These are phyloP conservation scores for Fusarium lyarnte DNA, from an alignment of 2,329 filamentous ascomycete genomes.

Conservation along the genomic window DNA sequence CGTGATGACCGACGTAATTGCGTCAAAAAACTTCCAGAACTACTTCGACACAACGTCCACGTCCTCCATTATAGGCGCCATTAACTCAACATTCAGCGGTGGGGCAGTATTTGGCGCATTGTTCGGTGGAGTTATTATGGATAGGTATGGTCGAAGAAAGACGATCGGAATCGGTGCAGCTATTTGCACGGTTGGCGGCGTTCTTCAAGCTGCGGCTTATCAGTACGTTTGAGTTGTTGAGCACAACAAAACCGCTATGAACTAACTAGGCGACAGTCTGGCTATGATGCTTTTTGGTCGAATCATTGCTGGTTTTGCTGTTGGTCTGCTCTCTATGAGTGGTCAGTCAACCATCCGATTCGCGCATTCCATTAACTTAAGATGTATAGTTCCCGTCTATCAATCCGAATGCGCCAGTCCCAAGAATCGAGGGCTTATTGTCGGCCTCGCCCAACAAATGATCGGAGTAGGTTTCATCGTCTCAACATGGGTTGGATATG, in stretches of 20 bases:
- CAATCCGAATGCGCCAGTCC: conserved; percentile 40
- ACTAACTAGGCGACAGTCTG: conserved; percentile 52
- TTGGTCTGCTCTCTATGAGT: conserved; percentile 53
- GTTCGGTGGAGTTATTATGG: conserved; percentile 56
- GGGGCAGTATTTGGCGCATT: conserved; percentile 41
- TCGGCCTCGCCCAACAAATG: conserved; percentile 64
- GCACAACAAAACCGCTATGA: conserved; percentile 50
- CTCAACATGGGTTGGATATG: conserved; percentile 54
- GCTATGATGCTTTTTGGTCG: conserved; percentile 40
- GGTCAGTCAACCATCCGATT: conserved; percentile 17
- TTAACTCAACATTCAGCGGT: conserved; percentile 64
- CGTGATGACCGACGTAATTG: conserved; percentile 60
- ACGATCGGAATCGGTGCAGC: conserved; percentile 64
- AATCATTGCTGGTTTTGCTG: conserved; percentile 39
- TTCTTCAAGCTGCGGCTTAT: conserved; percentile 62
- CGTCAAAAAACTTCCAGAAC: conserved; percentile 60
- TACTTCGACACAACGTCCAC: conserved; percentile 62
- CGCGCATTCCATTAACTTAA: conserved; percentile 56
- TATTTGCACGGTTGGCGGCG: conserved; percentile 62
- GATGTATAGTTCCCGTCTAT: conserved; percentile 35
- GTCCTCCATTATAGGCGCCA: conserved; percentile 60
- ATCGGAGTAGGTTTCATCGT: conserved; percentile 65
- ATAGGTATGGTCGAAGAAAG: conserved; percentile 62
- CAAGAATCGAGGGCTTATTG: conserved; percentile 52
- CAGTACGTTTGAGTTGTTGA: conserved; percentile 22